Percentiles rank a stretch among this genome's conserved stretches.
Evolutionary conservation across 2,329 filamentous ascomycete species (phyloP).

Genomic region (Penicillium sumatraense): DNA sequence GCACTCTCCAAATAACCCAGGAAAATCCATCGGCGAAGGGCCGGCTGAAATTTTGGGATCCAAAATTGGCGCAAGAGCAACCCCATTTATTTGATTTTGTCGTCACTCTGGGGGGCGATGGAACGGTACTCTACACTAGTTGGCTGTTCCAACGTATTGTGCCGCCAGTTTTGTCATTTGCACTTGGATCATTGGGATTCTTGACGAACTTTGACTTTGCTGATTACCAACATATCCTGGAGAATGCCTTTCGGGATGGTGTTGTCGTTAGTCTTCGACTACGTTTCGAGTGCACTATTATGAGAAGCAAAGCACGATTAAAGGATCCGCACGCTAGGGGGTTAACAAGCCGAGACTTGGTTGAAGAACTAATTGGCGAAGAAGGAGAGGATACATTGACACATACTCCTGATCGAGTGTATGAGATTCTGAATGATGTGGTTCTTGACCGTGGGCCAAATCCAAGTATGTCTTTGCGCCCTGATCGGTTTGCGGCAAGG

Average conservation of each 20-base stretch:
- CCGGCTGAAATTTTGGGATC: conserved; percentile 81
- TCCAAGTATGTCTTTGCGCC: conserved; percentile 68
- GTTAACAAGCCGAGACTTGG: conserved; percentile 66
- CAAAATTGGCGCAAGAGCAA: conserved; percentile 73
- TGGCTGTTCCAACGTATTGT: conserved; percentile 97
- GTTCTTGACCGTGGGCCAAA: conserved; percentile 94
- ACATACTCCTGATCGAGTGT: conserved; percentile 80
- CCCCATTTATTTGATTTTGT: conserved; percentile 94
- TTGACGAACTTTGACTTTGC: conserved; percentile 95
- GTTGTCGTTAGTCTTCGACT: conserved; percentile 86
- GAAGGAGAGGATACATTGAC: conserved; percentile 83
- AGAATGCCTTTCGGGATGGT: conserved; percentile 75
- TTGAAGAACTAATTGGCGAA: conserved; percentile 88
- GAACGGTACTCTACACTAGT: conserved; percentile 94
- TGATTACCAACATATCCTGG: conserved; percentile 70
- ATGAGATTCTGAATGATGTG: conserved; percentile 95
- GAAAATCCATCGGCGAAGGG: conserved; percentile 60
- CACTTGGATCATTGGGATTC: conserved; percentile 89
- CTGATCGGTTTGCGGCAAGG: neutral
- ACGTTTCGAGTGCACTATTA: conserved; percentile 90
- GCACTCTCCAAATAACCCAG: conserved; percentile 69
- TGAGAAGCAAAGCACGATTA: conserved; percentile 63
- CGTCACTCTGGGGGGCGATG: conserved; percentile 89
- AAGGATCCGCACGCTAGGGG: conserved; percentile 26
- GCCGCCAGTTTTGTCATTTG: conserved; percentile 89